These are phyloP conservation scores for Biscutella laevigata DNA, from an alignment of 441 rosid species.

Conservation along the genomic window DNA sequence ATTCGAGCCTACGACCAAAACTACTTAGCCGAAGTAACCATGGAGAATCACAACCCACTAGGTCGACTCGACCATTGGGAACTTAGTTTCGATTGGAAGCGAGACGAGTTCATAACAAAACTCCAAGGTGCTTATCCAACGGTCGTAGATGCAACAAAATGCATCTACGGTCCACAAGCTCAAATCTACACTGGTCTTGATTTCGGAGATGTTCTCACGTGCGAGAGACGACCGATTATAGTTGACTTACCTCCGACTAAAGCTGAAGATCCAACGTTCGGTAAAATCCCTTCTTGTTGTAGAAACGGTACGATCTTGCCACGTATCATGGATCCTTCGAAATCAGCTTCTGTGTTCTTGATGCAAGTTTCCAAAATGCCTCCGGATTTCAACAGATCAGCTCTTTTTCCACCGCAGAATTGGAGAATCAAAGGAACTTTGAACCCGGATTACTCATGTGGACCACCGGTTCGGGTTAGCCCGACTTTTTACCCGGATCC, in stretches of 20 bases:
- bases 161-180: constrained; percentile 38
- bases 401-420: constrained; percentile 34
- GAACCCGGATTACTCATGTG: constrained; percentile 38
- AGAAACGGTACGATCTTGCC: constrained; percentile 47
- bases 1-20: constrained; percentile 27
- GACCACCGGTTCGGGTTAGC: constrained; percentile 40
- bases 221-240: constrained; percentile 40
- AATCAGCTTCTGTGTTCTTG: constrained; percentile 34
- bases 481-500: constrained; percentile 39
- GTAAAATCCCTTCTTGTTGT: constrained; percentile 40
- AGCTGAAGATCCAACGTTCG: constrained; percentile 31
- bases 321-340: constrained; percentile 33
- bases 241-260: constrained; percentile 40
- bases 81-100: constrained; percentile 46
- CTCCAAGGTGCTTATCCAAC: constrained; percentile 48
- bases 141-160: constrained; percentile 37
- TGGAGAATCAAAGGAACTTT: constrained; percentile 43
- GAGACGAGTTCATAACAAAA: constrained; percentile 39
- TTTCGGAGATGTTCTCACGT: constrained; percentile 36
- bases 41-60: constrained; percentile 37
- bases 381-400: constrained; percentile 41
- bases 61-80: constrained; percentile 47
- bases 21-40: constrained; percentile 38
- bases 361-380: constrained; percentile 58
- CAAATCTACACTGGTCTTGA: constrained; percentile 33